phyloP scores from a whole-genome alignment of 2,329 filamentous ascomycete species.

The Colletotrichum sp. region DNA sequence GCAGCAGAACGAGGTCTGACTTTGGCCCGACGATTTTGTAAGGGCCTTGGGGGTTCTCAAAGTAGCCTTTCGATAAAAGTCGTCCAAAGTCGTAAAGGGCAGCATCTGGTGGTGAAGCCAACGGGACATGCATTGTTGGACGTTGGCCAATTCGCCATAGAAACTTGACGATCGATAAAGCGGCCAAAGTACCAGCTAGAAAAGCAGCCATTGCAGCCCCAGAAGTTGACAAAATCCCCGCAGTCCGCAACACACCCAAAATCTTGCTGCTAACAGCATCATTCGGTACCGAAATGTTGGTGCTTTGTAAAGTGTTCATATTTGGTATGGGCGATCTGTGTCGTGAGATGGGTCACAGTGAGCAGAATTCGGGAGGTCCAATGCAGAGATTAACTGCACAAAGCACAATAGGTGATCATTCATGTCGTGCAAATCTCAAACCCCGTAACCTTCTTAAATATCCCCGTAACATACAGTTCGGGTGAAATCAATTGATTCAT shows the following conservation, averaged over 20 bases:
- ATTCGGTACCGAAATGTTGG: not conserved
- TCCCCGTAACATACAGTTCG: not conserved
- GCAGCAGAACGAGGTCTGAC: not conserved
- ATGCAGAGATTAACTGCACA: no score
- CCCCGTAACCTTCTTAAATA: not conserved
- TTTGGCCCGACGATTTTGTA: not conserved
- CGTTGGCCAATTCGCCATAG: constrained; percentile 19
- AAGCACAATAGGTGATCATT: no score
- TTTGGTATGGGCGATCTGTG: not conserved
- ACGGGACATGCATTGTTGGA: constrained; percentile 6
- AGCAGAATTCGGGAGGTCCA: no score
- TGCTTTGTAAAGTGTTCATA: not conserved
- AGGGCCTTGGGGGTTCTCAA: not conserved
- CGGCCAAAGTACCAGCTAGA: not conserved
- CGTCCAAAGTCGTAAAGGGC: not conserved
- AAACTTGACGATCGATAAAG: not conserved
- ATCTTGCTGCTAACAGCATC: not conserved
- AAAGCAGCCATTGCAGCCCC: not conserved
- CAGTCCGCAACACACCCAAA: not conserved
- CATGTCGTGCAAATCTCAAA: not conserved
- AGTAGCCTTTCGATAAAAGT: not conserved
- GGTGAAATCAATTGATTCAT: not conserved
- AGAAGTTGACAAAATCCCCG: not conserved
- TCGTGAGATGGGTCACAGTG: not conserved
- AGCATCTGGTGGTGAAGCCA: not conserved